Percentiles rank a stretch among this genome's conserved stretches.
phyloP scores from a whole-genome alignment of 73 alveolate genomes.

The Paramecium pentaurelia region DNA sequence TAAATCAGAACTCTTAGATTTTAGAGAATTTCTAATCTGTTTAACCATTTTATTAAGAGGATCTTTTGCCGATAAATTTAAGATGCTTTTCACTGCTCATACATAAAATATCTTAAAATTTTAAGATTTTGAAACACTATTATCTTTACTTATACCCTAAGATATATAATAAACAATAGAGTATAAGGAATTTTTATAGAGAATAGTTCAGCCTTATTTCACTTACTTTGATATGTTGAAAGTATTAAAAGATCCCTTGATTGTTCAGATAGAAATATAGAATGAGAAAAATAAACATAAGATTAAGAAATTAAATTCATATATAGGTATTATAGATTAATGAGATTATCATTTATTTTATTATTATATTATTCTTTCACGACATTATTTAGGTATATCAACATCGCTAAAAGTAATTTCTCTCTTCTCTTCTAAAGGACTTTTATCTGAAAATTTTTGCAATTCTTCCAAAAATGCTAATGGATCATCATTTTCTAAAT shows the following conservation, averaged over 20 bases:
- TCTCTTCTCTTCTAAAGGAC: background rate
- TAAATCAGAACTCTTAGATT: background rate
- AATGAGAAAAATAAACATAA: background rate
- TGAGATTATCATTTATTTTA: background rate
- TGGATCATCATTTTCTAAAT: background rate
- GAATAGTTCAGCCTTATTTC: background rate
- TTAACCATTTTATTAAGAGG: background rate
- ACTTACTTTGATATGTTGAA: background rate
- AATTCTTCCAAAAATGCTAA: background rate
- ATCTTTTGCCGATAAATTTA: background rate
- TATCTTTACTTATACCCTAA: background rate
- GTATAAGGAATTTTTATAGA: background rate
- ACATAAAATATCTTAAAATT: background rate
- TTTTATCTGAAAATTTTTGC: background rate
- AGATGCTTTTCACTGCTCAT: constrained; percentile 31
- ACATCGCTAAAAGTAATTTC: background rate
- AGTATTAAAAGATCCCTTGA: background rate
- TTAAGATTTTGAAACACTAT: background rate
- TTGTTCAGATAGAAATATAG: background rate
- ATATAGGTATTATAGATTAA: background rate
- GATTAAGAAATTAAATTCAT: background rate
- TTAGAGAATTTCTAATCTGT: constrained; percentile 36
- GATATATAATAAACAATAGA: background rate
- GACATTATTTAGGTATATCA: background rate
- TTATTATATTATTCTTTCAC: background rate